Base-by-base conservation (phyloP, 1,284 basidiomycete genomes). In the Irpex rosettiformis region DNA sequence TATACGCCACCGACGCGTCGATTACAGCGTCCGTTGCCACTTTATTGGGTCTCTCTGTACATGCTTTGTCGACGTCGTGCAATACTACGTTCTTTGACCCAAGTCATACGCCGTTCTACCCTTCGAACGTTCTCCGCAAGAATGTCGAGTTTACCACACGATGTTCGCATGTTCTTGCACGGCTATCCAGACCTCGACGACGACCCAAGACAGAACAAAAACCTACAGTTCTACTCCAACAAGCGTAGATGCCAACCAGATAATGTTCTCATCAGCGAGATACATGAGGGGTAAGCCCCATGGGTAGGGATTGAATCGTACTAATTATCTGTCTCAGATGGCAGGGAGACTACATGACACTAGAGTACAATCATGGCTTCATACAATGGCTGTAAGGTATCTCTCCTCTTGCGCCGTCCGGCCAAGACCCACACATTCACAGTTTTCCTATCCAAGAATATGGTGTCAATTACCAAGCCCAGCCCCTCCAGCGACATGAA, bases 321-420 rank as follows among this genome's bases (percentile, higher is more conserved):
- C n/a, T n/a, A n/a, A n/a, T n/a, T n/a, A n/a, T n/a, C 18, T 47
- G 21, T 16, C 10, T 22, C 55, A 88, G 88, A 64, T 89, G 86
- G 86, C 66, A 77, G 57, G 82, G 81, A 7, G 79, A 90, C 64
- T 86, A 86, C 63, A 69, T 76, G 13, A 81, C 77, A 60, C 73
- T 91, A 40, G 90, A 93, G 68, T 70, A 75, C 64, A 86, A 85
- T 61, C 90, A 92, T 66, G 84, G 84, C 1, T 89, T 79, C 66
- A 88, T 89, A 52, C 87, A 89, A 65, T 89, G 88, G 86, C 70
- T 89, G 86, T 89, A 71, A 66, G 85, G 75, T 22, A 13, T 29
- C 29, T 13, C 28, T n/a, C 22, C 10, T 16, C 3, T 13, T 21
- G 51, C 53, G n/a, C 28, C 43, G 21, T 13, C 18, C n/a, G 16